Base-by-base conservation (phyloP, 176 grass and related monocot species). In the Hsuehochloa calcarea region DNA sequence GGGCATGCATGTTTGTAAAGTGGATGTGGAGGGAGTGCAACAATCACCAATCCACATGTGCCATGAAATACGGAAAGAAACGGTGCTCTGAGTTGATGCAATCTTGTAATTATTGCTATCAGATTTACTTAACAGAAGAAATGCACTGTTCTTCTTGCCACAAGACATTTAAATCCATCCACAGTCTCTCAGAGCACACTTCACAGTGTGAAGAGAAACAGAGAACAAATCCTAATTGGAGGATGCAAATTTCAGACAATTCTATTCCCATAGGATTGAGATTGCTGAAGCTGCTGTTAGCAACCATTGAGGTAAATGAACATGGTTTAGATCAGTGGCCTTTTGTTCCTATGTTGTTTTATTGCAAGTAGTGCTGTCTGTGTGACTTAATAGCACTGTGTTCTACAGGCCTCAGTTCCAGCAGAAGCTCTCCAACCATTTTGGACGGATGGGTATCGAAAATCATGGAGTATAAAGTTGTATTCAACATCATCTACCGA, bases 11-110 rank as follows among this genome's bases (percentile, higher is more conserved):
- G 17, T 98, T 90, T 62, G 49, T 98, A 73, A 92, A 87, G 78
- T 98, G 93, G 93, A 87, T 98, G 87, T 96, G 91, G 92, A 92
- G 51, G 66, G 91, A 98, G 65, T 89, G 91, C 72, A 86, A 75
- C 45, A 84, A 85, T 82, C 70, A 82, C 54, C 68, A 52, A 77
- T 69, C 55, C 23, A 89, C 88, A 46, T 72, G 74, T 35, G 90
- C 93, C 58, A 80, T 89, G 64, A 91, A 86, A 61, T 90, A 88
- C 72, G 90, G 91, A 66, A 91, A 96, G 78, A 92, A 94, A 54
- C 85, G 93, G 43, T 87, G 84, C 72, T 82, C 77, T 66, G 88
- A 92, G 78, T 78, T 94, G 58, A 79, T 98, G 37, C 83, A 84
- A 34, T 77, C 74, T 68, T 98, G 96, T 84, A 70, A 86, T 72